Conservation (phyloP, 208 protist species). For the Acanthamoeba rhysodes region DNA sequence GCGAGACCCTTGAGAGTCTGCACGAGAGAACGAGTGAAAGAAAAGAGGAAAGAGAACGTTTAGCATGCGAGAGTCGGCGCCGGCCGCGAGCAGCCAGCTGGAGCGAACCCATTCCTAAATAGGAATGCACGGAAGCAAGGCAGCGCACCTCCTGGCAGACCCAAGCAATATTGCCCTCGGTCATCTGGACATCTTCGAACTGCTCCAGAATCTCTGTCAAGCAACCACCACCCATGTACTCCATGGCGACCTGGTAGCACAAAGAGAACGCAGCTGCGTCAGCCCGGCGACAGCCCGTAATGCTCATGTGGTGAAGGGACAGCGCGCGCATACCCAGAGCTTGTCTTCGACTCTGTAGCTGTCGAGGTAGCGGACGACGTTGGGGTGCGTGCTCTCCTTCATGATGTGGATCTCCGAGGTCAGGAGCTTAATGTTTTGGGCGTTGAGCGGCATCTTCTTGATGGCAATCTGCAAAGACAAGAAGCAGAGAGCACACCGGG, state of each 20-base stretch:
- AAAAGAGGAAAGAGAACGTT: background rate
- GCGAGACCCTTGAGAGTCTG: conserved; percentile 79
- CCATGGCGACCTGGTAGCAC: conserved; percentile 35
- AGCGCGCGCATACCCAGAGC: conserved; percentile 81
- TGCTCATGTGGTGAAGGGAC: background rate
- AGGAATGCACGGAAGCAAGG: too few species aligned
- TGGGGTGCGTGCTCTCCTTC: conserved; percentile 86
- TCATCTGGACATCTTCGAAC: conserved; percentile 76
- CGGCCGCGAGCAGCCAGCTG: too few species aligned
- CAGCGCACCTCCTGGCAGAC: conserved; percentile 79
- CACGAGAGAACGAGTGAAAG: too few species aligned
- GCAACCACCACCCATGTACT: conserved; percentile 88
- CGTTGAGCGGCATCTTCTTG: conserved; percentile 76
- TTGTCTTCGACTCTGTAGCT: conserved; percentile 83
- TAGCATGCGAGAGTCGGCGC: background rate
- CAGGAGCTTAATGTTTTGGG: conserved; percentile 86
- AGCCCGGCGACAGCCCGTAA: background rate
- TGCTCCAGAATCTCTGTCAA: conserved; percentile 87
- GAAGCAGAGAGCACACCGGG: background rate
- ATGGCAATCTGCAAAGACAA: conserved; percentile 30
- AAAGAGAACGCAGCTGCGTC: background rate
- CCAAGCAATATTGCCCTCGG: conserved; percentile 86
- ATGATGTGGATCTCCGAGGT: conserved; percentile 90
- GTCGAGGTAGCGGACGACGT: conserved; percentile 90
- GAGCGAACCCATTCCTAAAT: background rate